These are phyloP conservation scores for Zalaria obscura DNA, from an alignment of 2,329 filamentous ascomycete genomes.

Conservation along the genomic window DNA sequence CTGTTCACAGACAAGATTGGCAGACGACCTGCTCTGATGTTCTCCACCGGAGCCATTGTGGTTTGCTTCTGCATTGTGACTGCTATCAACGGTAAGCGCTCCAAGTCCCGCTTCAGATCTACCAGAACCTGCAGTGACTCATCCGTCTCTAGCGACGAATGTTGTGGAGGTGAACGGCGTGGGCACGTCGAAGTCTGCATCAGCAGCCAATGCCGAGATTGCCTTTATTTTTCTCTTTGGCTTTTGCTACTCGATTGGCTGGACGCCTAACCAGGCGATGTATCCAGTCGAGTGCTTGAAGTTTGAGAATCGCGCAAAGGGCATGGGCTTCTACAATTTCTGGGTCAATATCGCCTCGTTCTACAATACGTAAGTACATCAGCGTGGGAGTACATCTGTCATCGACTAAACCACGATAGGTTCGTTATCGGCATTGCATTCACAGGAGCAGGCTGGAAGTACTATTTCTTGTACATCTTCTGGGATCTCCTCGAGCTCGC, in stretches of 20 bases:
- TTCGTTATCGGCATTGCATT: slow-evolving; percentile 9
- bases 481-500: slow-evolving; percentile 19
- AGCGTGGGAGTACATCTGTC: too few relatives aligned
- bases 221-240: slow-evolving; percentile 19
- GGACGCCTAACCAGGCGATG: slow-evolving; percentile 17
- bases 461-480: slow-evolving; percentile 14
- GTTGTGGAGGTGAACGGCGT: too few relatives aligned
- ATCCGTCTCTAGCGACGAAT: too few relatives aligned
- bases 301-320: slow-evolving; percentile 29
- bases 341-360: slow-evolving; percentile 21
- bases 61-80: background rate
- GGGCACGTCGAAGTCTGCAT: too few relatives aligned
- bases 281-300: slow-evolving; percentile 28
- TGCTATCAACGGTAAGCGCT: too few relatives aligned
- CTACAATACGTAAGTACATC: slow-evolving; percentile 11
- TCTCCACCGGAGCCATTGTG: background rate
- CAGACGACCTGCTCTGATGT: background rate
- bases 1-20: background rate
- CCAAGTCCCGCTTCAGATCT: too few relatives aligned
- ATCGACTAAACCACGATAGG: background rate
- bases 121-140: too few relatives aligned
- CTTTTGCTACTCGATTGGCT: slow-evolving; percentile 18
- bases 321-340: slow-evolving; percentile 28
- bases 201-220: slow-evolving; percentile 8
- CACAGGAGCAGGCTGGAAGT: slow-evolving; percentile 12